These are phyloP conservation scores for Phoenix dactylifera DNA, from an alignment of 176 grass and related monocot species.

Conservation along the genomic window DNA sequence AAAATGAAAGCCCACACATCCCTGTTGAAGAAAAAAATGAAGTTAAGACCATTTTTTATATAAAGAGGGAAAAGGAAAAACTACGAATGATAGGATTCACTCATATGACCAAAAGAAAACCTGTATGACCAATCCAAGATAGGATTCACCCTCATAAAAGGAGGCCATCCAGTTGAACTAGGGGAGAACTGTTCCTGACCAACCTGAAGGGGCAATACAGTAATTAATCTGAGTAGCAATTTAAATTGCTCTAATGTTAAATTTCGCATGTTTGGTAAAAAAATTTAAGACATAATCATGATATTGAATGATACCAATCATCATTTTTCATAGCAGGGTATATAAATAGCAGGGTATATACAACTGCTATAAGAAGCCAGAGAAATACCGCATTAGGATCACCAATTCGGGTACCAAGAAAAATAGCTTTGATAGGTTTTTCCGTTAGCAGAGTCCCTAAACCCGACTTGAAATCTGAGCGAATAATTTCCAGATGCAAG, in stretches of 20 bases:
- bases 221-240: neutral
- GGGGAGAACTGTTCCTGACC: conserved; percentile 99
- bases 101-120: conserved; percentile 25
- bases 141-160: conserved; percentile 99
- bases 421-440: conserved; percentile 94
- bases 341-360: no score
- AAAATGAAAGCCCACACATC: conserved; percentile 98
- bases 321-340: no score
- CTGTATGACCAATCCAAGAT: conserved; percentile 99
- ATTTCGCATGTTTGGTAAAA: no score
- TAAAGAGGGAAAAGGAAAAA: no score
- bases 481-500: conserved; percentile 84
- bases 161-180: conserved; percentile 96
- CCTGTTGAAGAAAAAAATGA: conserved; percentile 39
- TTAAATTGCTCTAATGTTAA: no score
- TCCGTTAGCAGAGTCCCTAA: conserved; percentile 66
- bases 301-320: no score
- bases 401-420: conserved; percentile 96
- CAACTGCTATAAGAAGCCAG: neutral
- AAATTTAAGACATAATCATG: no score
- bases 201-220: conserved; percentile 51
- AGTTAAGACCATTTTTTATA: neutral
- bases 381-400: conserved; percentile 90
- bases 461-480: conserved; percentile 93
- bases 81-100: neutral